Base-by-base conservation (phyloP, 805 yeast genomes). In the Metschnikowia corniflorae region DNA sequence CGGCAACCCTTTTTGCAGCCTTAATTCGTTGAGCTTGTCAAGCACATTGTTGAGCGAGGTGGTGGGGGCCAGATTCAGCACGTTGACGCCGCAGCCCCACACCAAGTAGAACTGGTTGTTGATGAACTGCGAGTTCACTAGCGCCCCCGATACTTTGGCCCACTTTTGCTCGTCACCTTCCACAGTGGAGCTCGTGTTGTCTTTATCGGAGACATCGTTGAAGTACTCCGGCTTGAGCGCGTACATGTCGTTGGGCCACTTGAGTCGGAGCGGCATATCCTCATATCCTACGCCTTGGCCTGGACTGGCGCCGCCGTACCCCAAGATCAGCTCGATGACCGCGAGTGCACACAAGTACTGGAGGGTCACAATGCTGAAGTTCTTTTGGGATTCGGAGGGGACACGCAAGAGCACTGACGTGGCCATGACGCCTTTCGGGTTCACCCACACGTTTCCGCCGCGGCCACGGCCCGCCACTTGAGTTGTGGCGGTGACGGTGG, bases 171-270 rank as follows among this genome's bases (percentile, higher is more conserved):
- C 87, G 38, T 71, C 70, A 12, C 77, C 80, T 20, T 70, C 67
- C 0, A 69, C 64, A 5, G 68, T 66, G 16, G 44, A 28, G 31
- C 57, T 54, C 8, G 65, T 61, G 12, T 64, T 56, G 21, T 63
- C 45, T 30, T 60, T 59, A 18, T 63, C 69, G 10, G 55, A 46
- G 8, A 60, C 16, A 12, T 42, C 37, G 36, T 47, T 43, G 47
- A 58, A 71, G 46, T 64, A 74, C 36, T 78, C 79, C 1, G 95
- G 94, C 37, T 76, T 78, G 49, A 78, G 56, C 4, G 82, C 78
- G 54, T 86, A 93, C 10, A 93, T 64, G 58, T 93, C 99, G 57
- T 93, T 93, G 2, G 99, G 99, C 99, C 99, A 93, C 57, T 93
- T 93, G 42, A 93, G 72, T 33, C 78, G 72, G 12, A 91, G 69